These are phyloP conservation scores for Populus ilicifolia DNA, from an alignment of 345 rosid species.

Conservation along the genomic window DNA sequence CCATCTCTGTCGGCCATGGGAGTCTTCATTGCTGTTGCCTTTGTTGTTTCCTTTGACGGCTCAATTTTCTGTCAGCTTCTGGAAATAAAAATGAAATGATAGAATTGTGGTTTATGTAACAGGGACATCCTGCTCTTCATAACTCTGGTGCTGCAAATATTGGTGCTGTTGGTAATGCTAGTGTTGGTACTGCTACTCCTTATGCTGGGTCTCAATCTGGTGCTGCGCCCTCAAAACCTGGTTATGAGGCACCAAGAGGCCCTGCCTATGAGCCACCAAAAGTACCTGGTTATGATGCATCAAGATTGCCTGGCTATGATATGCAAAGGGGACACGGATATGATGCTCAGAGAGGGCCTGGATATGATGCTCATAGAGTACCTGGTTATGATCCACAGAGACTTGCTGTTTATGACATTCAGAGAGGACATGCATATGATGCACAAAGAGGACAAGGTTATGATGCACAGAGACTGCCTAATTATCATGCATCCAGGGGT, in stretches of 20 bases:
- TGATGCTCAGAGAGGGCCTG: constrained; percentile 11
- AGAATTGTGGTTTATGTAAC: constrained; percentile 12
- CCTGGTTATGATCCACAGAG: constrained; percentile 25
- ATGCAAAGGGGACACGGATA: constrained; percentile 15
- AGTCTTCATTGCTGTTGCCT: constrained; percentile 1
- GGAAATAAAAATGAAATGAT: constrained; percentile 8
- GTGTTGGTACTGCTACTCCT: constrained; percentile 28
- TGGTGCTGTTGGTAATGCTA: constrained; percentile 24
- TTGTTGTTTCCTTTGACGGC: neutral
- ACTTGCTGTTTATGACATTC: constrained; percentile 22
- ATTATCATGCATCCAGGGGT: constrained; percentile 32
- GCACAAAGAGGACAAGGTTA: constrained; percentile 27
- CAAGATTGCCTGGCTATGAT: constrained; percentile 11
- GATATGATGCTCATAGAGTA: constrained; percentile 21
- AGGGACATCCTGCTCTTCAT: constrained; percentile 46
- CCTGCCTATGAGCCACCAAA: constrained; percentile 31
- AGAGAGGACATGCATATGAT: constrained; percentile 32
- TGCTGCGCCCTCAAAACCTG: constrained; percentile 36
- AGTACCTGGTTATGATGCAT: constrained; percentile 33
- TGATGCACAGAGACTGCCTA: constrained; percentile 26
- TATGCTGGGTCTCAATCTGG: constrained; percentile 59
- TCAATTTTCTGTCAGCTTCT: neutral
- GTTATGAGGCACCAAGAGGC: constrained; percentile 19
- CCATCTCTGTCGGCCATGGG: neutral
- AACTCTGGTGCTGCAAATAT: constrained; percentile 20